Conservation (phyloP, 192 early-diverging fungal genomes). For the Backusella tarrabulga region DNA sequence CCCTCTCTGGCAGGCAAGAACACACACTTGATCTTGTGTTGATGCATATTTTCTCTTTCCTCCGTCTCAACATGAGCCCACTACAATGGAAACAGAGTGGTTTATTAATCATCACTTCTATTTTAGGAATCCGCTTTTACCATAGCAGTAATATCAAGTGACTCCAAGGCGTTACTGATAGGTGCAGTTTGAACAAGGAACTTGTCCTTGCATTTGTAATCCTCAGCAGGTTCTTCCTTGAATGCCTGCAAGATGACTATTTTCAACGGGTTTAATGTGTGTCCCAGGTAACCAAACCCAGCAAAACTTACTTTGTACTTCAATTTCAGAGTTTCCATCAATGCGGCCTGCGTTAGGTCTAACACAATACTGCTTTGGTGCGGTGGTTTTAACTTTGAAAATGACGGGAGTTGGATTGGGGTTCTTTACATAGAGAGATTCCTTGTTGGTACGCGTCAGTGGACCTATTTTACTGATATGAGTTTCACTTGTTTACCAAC, state of each 20-base stretch:
- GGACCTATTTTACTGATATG: constrained; percentile 44
- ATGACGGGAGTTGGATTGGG: constrained; percentile 68
- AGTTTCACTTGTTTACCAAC: neutral
- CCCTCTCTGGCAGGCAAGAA: constrained; percentile 29
- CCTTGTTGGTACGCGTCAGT: constrained; percentile 59
- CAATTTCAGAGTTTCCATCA: constrained; percentile 60
- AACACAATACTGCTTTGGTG: constrained; percentile 96
- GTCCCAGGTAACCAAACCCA: neutral
- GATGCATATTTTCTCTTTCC: constrained; percentile 57
- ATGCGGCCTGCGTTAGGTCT: constrained; percentile 88
- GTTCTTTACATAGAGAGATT: constrained; percentile 59
- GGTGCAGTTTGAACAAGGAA: constrained; percentile 90
- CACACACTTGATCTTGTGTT: constrained; percentile 70
- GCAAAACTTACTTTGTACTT: constrained; percentile 68
- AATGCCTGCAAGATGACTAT: constrained; percentile 87
- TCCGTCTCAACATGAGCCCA: constrained; percentile 67
- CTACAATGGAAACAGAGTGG: constrained; percentile 16
- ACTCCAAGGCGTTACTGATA: constrained; percentile 66
- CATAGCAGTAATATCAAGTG: constrained; percentile 60
- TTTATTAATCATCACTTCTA: neutral
- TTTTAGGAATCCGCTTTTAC: constrained; percentile 28
- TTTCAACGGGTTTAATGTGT: neutral
- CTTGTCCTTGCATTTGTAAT: constrained; percentile 93
- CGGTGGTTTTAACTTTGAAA: constrained; percentile 99
- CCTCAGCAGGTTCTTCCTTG: constrained; percentile 77